Conservation (phyloP, 2,329 filamentous ascomycete genomes). For the Xylariaceae sp. region DNA sequence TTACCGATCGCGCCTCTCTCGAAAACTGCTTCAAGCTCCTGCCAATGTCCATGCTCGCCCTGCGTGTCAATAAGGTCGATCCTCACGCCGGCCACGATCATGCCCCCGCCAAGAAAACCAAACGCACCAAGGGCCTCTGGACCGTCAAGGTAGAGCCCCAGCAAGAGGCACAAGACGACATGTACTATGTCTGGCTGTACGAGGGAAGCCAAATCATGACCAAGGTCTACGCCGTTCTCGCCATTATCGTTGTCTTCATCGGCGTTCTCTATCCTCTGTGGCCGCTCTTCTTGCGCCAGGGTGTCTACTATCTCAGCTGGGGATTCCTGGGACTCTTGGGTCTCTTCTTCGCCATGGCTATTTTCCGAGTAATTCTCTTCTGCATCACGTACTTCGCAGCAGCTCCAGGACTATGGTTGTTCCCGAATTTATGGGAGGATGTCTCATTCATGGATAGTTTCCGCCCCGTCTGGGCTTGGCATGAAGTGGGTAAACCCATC, state of each 20-base stretch:
- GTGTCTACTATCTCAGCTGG: constrained; percentile 97
- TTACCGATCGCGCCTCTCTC: constrained; percentile 82
- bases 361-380: constrained; percentile 93
- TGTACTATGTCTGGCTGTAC: constrained; percentile 97
- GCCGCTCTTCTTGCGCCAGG: constrained; percentile 85
- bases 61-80: constrained; percentile 82
- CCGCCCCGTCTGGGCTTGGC: constrained; percentile 95
- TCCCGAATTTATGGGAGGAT: constrained; percentile 96
- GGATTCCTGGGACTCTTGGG: constrained; percentile 85
- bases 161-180: constrained; percentile 79
- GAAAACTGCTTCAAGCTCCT: constrained; percentile 95
- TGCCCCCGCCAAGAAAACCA: constrained; percentile 63
- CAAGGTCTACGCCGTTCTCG: constrained; percentile 83
- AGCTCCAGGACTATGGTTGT: constrained; percentile 92
- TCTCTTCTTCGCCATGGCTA: constrained; percentile 95
- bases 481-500: constrained; percentile 63
- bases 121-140: constrained; percentile 94
- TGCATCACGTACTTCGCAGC: constrained; percentile 82
- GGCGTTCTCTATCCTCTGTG: constrained; percentile 94
- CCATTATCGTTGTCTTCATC: constrained; percentile 77
- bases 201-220: constrained; percentile 92
- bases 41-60: constrained; percentile 86
- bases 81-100: constrained; percentile 72
- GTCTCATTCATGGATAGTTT: constrained; percentile 98
- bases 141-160: constrained; percentile 94